These are phyloP conservation scores for Blastobotrys attinorum DNA, from an alignment of 805 yeast genomes.

Conservation along the genomic window DNA sequence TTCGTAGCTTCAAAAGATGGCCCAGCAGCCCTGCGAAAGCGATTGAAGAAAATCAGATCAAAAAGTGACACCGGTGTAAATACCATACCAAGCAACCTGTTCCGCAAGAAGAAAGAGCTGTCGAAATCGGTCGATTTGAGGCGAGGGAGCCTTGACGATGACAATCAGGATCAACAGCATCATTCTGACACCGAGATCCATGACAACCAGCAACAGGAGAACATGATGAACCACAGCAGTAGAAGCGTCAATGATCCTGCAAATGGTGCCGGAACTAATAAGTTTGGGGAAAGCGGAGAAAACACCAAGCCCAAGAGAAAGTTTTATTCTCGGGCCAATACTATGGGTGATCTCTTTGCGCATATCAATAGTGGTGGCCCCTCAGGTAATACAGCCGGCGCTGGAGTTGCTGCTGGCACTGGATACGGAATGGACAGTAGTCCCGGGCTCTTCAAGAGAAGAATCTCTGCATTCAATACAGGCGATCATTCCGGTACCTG, in stretches of 20 bases:
- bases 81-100: constrained; percentile 3
- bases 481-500: constrained; percentile 9
- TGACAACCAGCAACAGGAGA: neutral
- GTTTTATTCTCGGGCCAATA: constrained; percentile 4
- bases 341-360: constrained; percentile 1
- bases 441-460: constrained; percentile 7
- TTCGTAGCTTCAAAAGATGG: neutral
- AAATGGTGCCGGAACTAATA: neutral
- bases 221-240: no score
- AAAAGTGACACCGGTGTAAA: constrained; percentile 14
- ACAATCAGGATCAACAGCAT: neutral
- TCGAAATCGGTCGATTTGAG: constrained; percentile 2
- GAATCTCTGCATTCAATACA: constrained; percentile 16
- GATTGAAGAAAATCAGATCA: constrained; percentile 13
- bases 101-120: neutral
- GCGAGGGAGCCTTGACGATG: neutral
- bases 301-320: neutral
- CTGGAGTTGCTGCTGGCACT: no score
- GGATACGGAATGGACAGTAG: no score
- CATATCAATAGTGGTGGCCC: neutral
- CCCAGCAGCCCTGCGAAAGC: neutral
- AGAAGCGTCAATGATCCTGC: neutral
- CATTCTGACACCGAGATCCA: constrained; percentile 12
- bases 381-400: no score
- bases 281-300: neutral